phyloP scores from a whole-genome alignment of 208 protist species.

The Trypanosoma cruzi region DNA sequence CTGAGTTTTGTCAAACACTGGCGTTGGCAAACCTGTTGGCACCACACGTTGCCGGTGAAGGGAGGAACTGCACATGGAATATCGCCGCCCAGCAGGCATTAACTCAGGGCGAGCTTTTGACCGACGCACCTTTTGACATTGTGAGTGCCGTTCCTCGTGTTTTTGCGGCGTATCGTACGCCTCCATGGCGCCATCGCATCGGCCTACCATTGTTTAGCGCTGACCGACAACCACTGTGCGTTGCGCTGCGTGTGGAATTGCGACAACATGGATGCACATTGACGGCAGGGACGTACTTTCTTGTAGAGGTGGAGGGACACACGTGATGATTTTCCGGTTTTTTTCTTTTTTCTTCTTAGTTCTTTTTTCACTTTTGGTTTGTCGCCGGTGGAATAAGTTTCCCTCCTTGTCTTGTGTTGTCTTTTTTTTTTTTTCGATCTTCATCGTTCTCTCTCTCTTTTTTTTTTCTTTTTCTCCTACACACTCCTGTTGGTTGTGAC shows the following conservation, averaged over 20 bases:
- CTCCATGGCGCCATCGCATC: conserved; percentile 70
- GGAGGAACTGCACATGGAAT: conserved; percentile 26
- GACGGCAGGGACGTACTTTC: conserved; percentile 55
- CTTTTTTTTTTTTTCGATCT: not conserved
- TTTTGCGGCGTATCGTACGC: conserved; percentile 52
- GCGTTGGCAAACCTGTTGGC: conserved; percentile 8
- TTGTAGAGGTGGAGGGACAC: conserved; percentile 3
- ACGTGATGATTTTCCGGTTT: conserved; percentile 1
- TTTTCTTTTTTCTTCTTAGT: not conserved
- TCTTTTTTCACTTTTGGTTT: not conserved
- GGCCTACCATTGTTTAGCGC: conserved; percentile 51
- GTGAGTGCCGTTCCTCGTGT: conserved; percentile 58
- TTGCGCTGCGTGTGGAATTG: conserved; percentile 64
- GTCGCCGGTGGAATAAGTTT: not conserved
- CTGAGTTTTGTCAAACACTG: conserved; percentile 46
- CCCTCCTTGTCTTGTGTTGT: too few species aligned
- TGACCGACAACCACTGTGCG: conserved; percentile 32
- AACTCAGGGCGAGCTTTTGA: conserved; percentile 44
- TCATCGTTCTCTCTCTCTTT: not conserved
- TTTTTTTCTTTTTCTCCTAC: not conserved
- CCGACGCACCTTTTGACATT: conserved; percentile 50
- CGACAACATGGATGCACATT: conserved; percentile 57
- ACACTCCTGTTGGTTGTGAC: too few species aligned
- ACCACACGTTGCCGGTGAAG: conserved; percentile 3
- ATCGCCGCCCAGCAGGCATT: conserved; percentile 59